Percentiles rank a stretch among this genome's conserved stretches.
phyloP scores from a whole-genome alignment of 257 asterid species.

The Datura wrightii region DNA sequence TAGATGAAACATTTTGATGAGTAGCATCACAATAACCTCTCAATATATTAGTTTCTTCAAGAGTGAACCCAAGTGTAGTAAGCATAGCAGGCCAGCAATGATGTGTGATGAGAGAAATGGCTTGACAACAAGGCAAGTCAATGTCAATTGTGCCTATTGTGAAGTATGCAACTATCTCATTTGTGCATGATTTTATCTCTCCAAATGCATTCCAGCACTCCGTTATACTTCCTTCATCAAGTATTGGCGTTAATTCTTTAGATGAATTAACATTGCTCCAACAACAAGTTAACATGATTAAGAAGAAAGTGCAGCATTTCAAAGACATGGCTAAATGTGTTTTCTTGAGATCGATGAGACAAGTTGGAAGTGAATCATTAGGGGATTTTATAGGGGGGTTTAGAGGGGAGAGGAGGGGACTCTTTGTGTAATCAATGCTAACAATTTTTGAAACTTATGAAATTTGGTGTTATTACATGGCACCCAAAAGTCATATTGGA shows the following conservation, averaged over 20 bases:
- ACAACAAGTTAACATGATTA: constrained; percentile 11
- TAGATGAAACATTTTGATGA: neutral
- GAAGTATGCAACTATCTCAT: constrained; percentile 35
- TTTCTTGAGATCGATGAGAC: neutral
- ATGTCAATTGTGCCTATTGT: constrained; percentile 32
- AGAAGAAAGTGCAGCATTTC: constrained; percentile 9
- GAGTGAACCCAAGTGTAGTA: constrained; percentile 30
- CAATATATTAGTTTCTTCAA: constrained; percentile 31
- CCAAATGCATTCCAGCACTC: constrained; percentile 35
- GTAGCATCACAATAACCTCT: constrained; percentile 37
- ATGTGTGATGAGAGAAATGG: constrained; percentile 35
- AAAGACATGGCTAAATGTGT: constrained; percentile 29
- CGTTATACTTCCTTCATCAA: constrained; percentile 26
- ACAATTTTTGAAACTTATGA: constrained; percentile 20
- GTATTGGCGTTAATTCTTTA: neutral
- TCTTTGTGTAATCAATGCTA: neutral
- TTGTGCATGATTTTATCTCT: constrained; percentile 42
- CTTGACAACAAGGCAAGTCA: constrained; percentile 37
- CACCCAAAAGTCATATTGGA: neutral
- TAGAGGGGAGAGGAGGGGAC: constrained; percentile 32
- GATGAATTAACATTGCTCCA: neutral
- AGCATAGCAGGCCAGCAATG: constrained; percentile 42
- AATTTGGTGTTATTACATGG: neutral
- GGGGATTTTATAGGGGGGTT: constrained; percentile 32
- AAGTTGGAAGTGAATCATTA: neutral